Evolutionary conservation across 176 grass and related monocot genomes (phyloP).

Genomic region (Carex littledalei): DNA sequence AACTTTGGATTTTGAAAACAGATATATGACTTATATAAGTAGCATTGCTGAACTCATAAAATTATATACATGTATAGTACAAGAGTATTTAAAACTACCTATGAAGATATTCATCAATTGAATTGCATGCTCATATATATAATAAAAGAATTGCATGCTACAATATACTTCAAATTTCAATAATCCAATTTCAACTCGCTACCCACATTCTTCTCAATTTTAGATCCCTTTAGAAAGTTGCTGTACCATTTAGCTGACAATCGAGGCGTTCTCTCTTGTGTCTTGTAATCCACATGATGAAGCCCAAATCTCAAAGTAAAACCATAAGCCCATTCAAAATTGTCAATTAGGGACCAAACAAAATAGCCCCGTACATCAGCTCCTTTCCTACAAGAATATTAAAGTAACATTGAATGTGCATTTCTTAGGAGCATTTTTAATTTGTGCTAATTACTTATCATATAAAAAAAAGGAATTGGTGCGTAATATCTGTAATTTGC

Average conservation of each 20-base stretch:
- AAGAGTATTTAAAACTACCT: too few species aligned
- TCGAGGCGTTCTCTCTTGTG: conserved; percentile 36
- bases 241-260: conserved; percentile 47
- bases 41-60: too few species aligned
- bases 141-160: neutral
- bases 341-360: conserved; percentile 54
- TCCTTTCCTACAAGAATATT: conserved; percentile 40
- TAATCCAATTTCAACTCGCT: neutral
- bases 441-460: neutral
- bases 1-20: too few species aligned
- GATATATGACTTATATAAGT: too few species aligned
- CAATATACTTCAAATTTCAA: neutral
- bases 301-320: conserved; percentile 46
- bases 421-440: neutral
- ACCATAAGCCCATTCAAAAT: conserved; percentile 46
- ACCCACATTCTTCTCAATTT: neutral
- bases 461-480: neutral
- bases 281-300: conserved; percentile 48
- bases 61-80: too few species aligned
- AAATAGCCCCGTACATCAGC: conserved; percentile 66
- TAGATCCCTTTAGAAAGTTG: conserved; percentile 39
- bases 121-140: neutral
- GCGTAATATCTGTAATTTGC: conserved; percentile 10
- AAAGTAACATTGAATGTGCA: neutral
- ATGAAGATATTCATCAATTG: neutral